Evolutionary conservation across 495 filamentous ascomycete genomes (phyloP).

Genomic region (Tuber umbilicatum): DNA sequence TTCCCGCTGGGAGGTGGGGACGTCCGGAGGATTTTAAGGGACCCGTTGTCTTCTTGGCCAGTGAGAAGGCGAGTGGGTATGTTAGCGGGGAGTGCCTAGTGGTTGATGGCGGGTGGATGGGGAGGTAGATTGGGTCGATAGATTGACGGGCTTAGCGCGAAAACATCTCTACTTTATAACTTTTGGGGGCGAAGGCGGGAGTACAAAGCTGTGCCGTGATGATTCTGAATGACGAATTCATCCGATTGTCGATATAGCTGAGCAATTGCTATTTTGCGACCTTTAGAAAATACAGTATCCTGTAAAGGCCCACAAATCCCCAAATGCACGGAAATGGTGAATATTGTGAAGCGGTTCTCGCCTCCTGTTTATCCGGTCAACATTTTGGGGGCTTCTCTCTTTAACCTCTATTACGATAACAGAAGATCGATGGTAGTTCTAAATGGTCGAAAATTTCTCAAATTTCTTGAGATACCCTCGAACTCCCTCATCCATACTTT

Average conservation of each 20-base stretch:
- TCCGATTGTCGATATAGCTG: not conserved
- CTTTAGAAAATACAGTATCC: not conserved
- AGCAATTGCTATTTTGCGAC: not conserved
- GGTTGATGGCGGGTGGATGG: conserved; percentile 95
- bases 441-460: not conserved
- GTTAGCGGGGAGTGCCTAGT: conserved; percentile 73
- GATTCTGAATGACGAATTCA: not conserved
- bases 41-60: conserved; percentile 68
- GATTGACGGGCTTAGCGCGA: not conserved
- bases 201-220: not conserved
- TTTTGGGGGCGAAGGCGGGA: not conserved
- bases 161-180: not conserved
- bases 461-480: not conserved
- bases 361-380: not conserved
- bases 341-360: no score
- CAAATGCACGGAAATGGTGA: not conserved
- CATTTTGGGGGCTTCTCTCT: not conserved
- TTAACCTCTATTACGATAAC: not conserved
- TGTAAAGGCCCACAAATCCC: not conserved
- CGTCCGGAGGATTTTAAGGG: conserved; percentile 86
- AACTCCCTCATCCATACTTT: not conserved
- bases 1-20: conserved; percentile 84
- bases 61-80: conserved; percentile 63
- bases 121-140: conserved; percentile 49
- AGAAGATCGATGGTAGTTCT: not conserved